Evolutionary conservation across 1,284 basidiomycete genomes (phyloP), one percentile per base, ranked within the genome.

Genomic region (Taiwanofungus camphoratus): DNA sequence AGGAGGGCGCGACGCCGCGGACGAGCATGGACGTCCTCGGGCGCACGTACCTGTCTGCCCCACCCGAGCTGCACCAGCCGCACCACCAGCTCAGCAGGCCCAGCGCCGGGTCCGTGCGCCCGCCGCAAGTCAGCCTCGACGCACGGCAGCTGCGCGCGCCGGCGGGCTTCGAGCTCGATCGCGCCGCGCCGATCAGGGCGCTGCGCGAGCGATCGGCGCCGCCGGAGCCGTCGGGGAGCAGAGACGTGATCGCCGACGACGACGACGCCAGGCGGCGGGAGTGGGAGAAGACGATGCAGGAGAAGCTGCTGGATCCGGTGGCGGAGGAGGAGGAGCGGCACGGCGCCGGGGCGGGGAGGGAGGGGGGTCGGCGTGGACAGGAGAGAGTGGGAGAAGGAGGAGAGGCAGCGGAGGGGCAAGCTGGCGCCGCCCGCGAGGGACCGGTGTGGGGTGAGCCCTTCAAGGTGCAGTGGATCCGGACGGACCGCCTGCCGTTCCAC

Each of bases 381-480:
- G 44, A 31, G n/a, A 27, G 18, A 22, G 44, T 32, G 40, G 45
- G 49, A 37, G 13, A 48, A 41, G 44, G 45, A 30, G 35, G 44
- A 13, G 48, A 51, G 35, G 27, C 42, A 19, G 15, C 27, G 12
- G 34, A 35, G 26, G 15, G 26, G 26, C 26, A 27, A 31, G n/a
- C 22, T 7, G 21, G 13, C 41, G 5, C n/a, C n/a, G n/a, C n/a
- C n/a, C n/a, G 19, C 15, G 70, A 64, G 16, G 57, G 62, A 13
- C 58, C 52, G 1, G 59, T 52, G 3, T 87, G 82, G 85, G 89
- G 86, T 11, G 75, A 77, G 41, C 73, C 86, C 1, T 97, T 98
- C 72, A 74, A 75, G 46, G 69, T 98, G 20, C 77, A 93, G 54
- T 98, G 94, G 94, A 58, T 94, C 40, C 77, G 77, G 51, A 85